Conservation (phyloP, 306 rosid genomes). For the Vigna angularis region DNA sequence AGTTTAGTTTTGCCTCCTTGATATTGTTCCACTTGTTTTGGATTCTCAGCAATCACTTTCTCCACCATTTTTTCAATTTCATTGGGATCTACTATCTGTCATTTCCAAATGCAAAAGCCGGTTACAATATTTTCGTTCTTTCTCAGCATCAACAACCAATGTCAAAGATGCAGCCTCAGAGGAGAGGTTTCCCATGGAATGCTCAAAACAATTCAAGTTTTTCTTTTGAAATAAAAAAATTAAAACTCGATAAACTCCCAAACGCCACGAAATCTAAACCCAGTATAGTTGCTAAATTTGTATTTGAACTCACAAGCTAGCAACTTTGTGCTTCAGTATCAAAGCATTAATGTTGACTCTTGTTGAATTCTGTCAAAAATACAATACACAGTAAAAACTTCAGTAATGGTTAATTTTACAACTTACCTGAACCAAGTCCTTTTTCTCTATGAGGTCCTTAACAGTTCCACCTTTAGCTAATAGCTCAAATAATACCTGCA, state of each 20-base stretch:
- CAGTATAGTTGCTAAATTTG: constrained; percentile 7
- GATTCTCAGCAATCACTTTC: constrained; percentile 80
- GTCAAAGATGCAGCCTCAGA: constrained; percentile 1
- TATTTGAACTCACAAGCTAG: not conserved
- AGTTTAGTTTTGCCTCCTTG: constrained; percentile 87
- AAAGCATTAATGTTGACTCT: not conserved
- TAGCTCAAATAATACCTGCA: constrained; percentile 85
- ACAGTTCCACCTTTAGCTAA: constrained; percentile 93
- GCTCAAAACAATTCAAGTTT: not conserved
- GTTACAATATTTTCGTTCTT: constrained; percentile 20
- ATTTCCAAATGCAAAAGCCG: constrained; percentile 38
- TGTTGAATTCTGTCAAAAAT: constrained; percentile 15
- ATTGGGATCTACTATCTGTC: constrained; percentile 79
- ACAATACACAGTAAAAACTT: not conserved
- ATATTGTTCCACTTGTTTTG: constrained; percentile 88
- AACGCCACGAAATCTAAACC: constrained; percentile 15
- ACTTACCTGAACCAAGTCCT: constrained; percentile 92
- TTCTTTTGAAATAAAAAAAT: no score
- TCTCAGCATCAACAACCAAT: constrained; percentile 24
- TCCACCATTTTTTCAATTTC: constrained; percentile 90
- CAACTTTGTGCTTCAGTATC: not conserved
- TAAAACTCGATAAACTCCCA: constrained; percentile 12
- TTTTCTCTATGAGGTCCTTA: constrained; percentile 77
- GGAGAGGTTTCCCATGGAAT: constrained; percentile 2
- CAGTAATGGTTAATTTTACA: constrained; percentile 10